Evolutionary conservation across 768 basidiomycete species (phyloP).

Genomic region (Leccinum subgranulosum): DNA sequence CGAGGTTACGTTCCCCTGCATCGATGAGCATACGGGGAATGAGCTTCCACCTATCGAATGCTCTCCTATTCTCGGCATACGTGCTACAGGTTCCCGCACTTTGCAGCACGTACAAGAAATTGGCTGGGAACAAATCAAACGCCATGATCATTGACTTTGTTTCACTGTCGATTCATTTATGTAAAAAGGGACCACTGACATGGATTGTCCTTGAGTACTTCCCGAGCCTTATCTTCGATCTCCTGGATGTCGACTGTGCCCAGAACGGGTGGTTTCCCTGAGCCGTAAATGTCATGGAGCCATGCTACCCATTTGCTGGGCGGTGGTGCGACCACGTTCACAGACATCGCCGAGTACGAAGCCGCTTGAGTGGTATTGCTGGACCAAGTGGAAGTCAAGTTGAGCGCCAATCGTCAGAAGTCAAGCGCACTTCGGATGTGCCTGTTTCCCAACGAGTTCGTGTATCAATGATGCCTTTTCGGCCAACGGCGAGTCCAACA

Average conservation of each 20-base stretch:
- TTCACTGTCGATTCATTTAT: neutral
- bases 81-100: slow-evolving; percentile 69
- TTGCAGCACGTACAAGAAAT: slow-evolving; percentile 68
- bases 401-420: neutral
- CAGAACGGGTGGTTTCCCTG: slow-evolving; percentile 30
- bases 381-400: neutral
- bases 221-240: slow-evolving; percentile 60
- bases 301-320: slow-evolving; percentile 20
- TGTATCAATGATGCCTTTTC: neutral
- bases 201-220: slow-evolving; percentile 54
- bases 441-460: neutral
- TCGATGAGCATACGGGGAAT: slow-evolving; percentile 56
- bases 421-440: neutral
- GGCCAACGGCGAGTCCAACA: neutral
- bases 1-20: slow-evolving; percentile 45
- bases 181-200: slow-evolving; percentile 35
- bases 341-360: slow-evolving; percentile 9
- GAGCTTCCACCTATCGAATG: slow-evolving; percentile 54
- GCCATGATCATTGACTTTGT: neutral
- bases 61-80: slow-evolving; percentile 58
- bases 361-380: neutral
- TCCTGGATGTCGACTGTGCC: slow-evolving; percentile 63
- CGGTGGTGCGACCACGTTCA: slow-evolving; percentile 21
- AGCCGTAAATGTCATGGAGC: slow-evolving; percentile 20
- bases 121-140: slow-evolving; percentile 34